Evolutionary conservation across 345 rosid species (phyloP), one percentile per base, ranked within the genome.

Genomic region (Lepidium aucheri): DNA sequence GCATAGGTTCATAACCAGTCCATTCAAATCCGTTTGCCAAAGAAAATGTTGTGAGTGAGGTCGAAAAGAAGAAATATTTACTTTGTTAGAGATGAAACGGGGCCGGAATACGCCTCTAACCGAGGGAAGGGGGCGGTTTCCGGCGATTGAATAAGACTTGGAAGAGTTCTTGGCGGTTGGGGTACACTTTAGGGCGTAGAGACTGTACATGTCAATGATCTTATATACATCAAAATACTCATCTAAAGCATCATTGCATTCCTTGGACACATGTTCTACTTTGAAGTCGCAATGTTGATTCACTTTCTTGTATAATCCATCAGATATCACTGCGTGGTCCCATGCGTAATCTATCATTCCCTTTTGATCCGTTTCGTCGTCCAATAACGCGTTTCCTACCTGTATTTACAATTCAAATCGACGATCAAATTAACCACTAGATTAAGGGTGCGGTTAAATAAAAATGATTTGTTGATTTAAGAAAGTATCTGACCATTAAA

Each of bases 291-390:
- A 91, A 0, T 73, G 12, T 13, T 12, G 28, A 62, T 83, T 88
- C 9, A 83, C 53, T 18, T 80, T 34, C 5, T 45, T 3, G 73
- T 84, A 85, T 18, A 90, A 41, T n/a, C 10, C 20, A 17, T 90
- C 97, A 14, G 97, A 90, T 59, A 90, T 79, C 49, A 90, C 95
- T 2, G 95, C 97, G 17, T 90, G 97, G 56, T 74, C 93, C 83
- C 85, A 88, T 1, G 97, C 96, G 30, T 84, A 90, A 40, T 86
- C 91, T 7, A 88, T 76, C 96, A 90, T 90, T 4, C 96, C 97
- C 15, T 9, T 76, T 8, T 84, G 87, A 70, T 90, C 93, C 0
- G 88, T 85, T 56, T 83, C 93, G 7, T 90, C 96, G 30, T 90
- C 97, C 69, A 90, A 12, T 60, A 84, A 63, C 2, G 97, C 80